Conservation (phyloP, 129 eudicot genomes). For the Solidago caesia region DNA sequence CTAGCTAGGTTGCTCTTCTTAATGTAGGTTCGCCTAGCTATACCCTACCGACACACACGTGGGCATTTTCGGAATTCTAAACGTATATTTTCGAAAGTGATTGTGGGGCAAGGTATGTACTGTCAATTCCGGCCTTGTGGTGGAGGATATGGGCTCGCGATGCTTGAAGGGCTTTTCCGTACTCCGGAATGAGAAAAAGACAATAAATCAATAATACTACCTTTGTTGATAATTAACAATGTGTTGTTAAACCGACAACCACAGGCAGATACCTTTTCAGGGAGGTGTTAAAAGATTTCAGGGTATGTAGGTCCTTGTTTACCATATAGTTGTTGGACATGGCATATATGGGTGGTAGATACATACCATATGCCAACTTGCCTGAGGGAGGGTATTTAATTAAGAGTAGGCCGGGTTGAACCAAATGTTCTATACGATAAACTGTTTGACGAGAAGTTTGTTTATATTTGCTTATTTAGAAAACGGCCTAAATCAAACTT, state of each 20-base stretch:
- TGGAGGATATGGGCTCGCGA: neutral
- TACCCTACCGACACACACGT: slow-evolving; percentile 16
- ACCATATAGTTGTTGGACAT: slow-evolving; percentile 19
- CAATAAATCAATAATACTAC: slow-evolving; percentile 20
- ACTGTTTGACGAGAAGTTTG: too few relatives aligned
- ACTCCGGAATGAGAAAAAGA: slow-evolving; percentile 11
- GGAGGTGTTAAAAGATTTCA: slow-evolving; percentile 22
- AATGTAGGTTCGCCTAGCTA: neutral
- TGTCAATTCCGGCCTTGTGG: slow-evolving; percentile 23
- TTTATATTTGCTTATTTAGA: too few relatives aligned
- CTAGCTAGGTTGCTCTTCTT: neutral
- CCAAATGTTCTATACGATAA: too few relatives aligned
- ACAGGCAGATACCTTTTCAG: slow-evolving; percentile 2
- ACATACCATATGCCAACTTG: neutral
- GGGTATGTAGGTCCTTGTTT: slow-evolving; percentile 21
- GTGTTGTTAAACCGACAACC: slow-evolving; percentile 18
- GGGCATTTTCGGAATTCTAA: slow-evolving; percentile 21
- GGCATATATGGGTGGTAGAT: slow-evolving; percentile 1
- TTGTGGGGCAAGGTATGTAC: slow-evolving; percentile 21
- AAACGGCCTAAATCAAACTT: too few relatives aligned
- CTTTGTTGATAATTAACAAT: slow-evolving; percentile 15
- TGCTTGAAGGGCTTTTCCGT: slow-evolving; percentile 7
- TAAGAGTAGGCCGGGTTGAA: too few relatives aligned
- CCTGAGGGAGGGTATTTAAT: too few relatives aligned
- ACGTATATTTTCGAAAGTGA: slow-evolving; percentile 21